Evolutionary conservation across 192 early-diverging fungal species (phyloP).

Genomic region (Thamnidium elegans): DNA sequence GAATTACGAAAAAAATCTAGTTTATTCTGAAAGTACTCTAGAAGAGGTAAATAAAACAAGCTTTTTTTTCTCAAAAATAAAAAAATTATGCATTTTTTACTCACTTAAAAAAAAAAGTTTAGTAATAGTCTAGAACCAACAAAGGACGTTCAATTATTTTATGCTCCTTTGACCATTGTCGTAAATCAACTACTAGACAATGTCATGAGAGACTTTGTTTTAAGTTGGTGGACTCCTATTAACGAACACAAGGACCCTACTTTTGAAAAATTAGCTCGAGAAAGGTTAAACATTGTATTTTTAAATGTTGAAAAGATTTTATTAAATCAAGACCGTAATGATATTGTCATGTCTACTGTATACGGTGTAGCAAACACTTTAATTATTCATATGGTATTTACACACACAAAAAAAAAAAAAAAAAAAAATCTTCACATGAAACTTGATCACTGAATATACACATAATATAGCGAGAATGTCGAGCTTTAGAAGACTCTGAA

Average conservation of each 20-base stretch:
- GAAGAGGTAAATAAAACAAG: neutral
- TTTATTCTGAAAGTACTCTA: neutral
- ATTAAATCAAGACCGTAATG: conserved; percentile 35
- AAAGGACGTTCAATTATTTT: conserved; percentile 19
- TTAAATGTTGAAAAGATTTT: conserved; percentile 28
- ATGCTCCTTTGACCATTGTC: conserved; percentile 16
- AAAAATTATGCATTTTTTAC: neutral
- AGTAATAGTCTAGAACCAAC: conserved; percentile 5
- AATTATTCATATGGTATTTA: conserved; percentile 55
- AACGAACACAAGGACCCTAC: conserved; percentile 14
- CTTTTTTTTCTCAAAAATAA: conserved; percentile 2
- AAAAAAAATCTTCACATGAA: neutral
- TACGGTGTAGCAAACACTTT: conserved; percentile 53
- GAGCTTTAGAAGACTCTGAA: conserved; percentile 38
- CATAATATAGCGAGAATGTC: conserved; percentile 32
- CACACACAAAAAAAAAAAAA: neutral
- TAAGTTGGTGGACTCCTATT: conserved; percentile 32
- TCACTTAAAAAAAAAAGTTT: neutral
- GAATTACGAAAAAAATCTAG: neutral
- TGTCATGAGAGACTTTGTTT: conserved; percentile 30
- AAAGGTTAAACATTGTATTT: conserved; percentile 22
- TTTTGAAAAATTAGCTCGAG: conserved; percentile 12
- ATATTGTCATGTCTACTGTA: conserved; percentile 47
- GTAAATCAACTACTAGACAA: conserved; percentile 12
- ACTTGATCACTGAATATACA: neutral